phyloP scores from a whole-genome alignment of 208 protist species.

The Balamuthia mandrillaris region DNA sequence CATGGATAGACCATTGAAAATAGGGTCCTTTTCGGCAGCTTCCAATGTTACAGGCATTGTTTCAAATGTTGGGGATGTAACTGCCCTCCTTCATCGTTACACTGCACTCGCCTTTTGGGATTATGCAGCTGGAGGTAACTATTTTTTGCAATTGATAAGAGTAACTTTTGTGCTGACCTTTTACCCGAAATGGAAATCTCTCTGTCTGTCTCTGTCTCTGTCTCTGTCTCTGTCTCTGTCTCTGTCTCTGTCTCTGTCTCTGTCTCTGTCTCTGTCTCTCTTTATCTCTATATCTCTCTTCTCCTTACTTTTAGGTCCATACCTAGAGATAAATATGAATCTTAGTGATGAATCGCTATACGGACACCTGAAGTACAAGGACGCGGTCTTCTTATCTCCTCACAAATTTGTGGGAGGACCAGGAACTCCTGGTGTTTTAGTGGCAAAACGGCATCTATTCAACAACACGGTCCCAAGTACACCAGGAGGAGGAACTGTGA shows the following conservation, averaged over 20 bases:
- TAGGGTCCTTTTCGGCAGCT: constrained; percentile 73
- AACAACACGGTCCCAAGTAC: background rate
- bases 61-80: constrained; percentile 54
- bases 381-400: constrained; percentile 73
- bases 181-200: no score
- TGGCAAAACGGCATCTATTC: constrained; percentile 46
- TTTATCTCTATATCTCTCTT: no score
- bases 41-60: constrained; percentile 74
- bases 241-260: no score
- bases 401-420: constrained; percentile 80
- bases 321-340: constrained; percentile 66
- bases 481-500: constrained; percentile 73
- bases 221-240: no score
- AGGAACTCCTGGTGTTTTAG: constrained; percentile 63
- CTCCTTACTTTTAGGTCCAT: no score
- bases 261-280: no score
- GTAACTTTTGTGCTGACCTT: no score
- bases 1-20: constrained; percentile 28
- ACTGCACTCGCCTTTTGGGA: constrained; percentile 69
- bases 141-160: no score
- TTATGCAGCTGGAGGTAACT: constrained; percentile 70
- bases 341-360: no score
- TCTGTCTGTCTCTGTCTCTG: no score
- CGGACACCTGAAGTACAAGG: no score
- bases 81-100: constrained; percentile 62